Evolutionary conservation across 228 moss, liverwort and hornwort genomes (phyloP), one percentile per base, ranked within the genome.

Genomic region (Sphagnum fallax): DNA sequence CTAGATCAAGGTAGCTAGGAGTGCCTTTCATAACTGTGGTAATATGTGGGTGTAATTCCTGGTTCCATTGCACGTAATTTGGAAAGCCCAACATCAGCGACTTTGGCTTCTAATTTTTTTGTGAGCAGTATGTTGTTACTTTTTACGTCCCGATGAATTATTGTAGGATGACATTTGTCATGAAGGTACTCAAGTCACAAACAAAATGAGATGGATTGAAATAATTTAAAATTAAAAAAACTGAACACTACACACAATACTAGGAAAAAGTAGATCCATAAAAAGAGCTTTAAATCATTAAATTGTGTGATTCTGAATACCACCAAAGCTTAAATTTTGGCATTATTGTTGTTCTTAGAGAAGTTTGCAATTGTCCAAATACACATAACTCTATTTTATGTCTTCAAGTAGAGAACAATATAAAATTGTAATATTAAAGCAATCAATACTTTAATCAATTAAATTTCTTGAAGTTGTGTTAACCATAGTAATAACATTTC

Each of bases 21-120:
- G 92, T 92, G 53, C 92, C 92, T 75, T 87, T 92, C 51, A 92
- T 87, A 15, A 83, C 76, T 18, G 92, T 92, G 6, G 89, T 87
- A 64, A 92, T 87, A 49, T 89, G 92, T 88, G 60, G 77, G 32
- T 32, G 32, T 82, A 18, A 76, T 72, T 70, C 81, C 76, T 49
- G 76, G 72, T n/a, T 65, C 64, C 0, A 55, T 69, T 57, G 81
- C 72, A 51, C 65, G 52, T 0, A 79, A 79, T 63, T 89, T 92
- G n/a, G 89, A 92, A 62, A 89, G 89, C 32, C 88, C 90, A 62
- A 87, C 87, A 72, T 88, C 86, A 49, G 83, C 86, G 10, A 90
- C 81, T 77, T 90, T 93, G 4, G 90, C 84, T 16, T 66, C 51
- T 69, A 72, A 69, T 63, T 77, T 77, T n/a, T 81, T 51, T 58